A percentile compares a stretch with the other conserved stretches of the same genome.
Evolutionary conservation across 1,284 basidiomycete genomes (phyloP).

Genomic region (Sporisorium reilianum): DNA sequence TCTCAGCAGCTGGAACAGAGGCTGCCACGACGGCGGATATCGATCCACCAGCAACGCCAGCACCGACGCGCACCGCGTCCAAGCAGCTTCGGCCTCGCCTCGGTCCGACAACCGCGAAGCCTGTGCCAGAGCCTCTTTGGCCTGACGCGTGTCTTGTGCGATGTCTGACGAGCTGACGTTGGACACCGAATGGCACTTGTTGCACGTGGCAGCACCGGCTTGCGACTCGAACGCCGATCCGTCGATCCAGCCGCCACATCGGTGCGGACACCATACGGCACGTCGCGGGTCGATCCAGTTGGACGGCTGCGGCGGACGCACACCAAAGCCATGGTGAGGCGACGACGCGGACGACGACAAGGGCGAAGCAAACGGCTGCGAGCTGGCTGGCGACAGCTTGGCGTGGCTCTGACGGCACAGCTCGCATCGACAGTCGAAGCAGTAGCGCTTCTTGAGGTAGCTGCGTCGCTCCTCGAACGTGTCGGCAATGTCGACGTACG

Average conservation of each 20-base stretch:
- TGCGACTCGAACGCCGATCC: constrained; percentile 70
- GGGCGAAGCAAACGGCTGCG: constrained; percentile 30
- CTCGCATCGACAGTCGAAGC: constrained; percentile 80
- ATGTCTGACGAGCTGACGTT: constrained; percentile 73
- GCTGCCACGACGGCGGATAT: constrained; percentile 72
- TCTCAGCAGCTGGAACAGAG: constrained; percentile 79
- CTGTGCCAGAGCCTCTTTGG: constrained; percentile 78
- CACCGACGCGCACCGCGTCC: constrained; percentile 76
- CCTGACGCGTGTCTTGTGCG: constrained; percentile 76
- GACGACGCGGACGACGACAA: constrained; percentile 13
- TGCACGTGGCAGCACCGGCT: constrained; percentile 19
- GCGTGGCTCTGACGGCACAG: constrained; percentile 72
- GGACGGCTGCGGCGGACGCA: constrained; percentile 12
- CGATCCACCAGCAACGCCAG: constrained; percentile 75
- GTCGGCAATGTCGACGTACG: constrained; percentile 87
- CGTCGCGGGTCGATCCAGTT: constrained; percentile 77
- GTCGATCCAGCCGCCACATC: constrained; percentile 60
- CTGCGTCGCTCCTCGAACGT: constrained; percentile 75
- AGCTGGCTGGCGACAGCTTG: constrained; percentile 18
- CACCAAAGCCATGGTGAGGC: constrained; percentile 22
- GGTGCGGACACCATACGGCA: constrained; percentile 74
- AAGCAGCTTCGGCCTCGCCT: constrained; percentile 71
- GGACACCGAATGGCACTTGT: constrained; percentile 73
- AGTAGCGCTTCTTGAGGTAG: constrained; percentile 80
- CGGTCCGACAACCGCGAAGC: constrained; percentile 73